Percentiles rank a stretch among this genome's conserved stretches.
Evolutionary conservation across 371 early-diverging fungal species (phyloP).

Genomic region (Smittium culicis): DNA sequence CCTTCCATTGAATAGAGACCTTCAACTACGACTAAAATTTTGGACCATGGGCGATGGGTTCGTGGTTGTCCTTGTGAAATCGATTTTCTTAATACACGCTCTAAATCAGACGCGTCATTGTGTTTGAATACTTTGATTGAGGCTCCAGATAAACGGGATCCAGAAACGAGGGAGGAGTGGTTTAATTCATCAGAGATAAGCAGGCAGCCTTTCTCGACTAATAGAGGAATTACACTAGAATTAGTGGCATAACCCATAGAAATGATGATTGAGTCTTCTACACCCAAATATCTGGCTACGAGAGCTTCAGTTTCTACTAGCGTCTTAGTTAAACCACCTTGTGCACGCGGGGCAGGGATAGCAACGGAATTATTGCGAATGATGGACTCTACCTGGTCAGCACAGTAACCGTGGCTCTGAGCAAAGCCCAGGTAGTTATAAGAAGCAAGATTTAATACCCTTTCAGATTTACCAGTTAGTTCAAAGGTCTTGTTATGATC

Average conservation of each 20-base stretch:
- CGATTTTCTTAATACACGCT: constrained; percentile 69
- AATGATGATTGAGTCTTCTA: constrained; percentile 87
- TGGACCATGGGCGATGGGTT: constrained; percentile 98
- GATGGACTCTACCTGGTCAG: constrained; percentile 73
- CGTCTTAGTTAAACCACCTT: constrained; percentile 54
- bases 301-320: constrained; percentile 73
- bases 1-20: constrained; percentile 99
- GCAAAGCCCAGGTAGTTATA: constrained; percentile 99
- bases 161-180: constrained; percentile 94
- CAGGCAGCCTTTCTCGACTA: constrained; percentile 81
- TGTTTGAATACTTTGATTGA: constrained; percentile 94
- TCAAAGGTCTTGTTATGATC: constrained; percentile 79
- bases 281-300: constrained; percentile 91
- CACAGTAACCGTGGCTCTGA: constrained; percentile 76
- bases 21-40: constrained; percentile 96
- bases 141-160: constrained; percentile 90
- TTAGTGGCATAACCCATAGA: constrained; percentile 99
- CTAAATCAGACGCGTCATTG: constrained; percentile 73
- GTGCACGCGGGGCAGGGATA: constrained; percentile 51
- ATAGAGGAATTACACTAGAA: constrained; percentile 88
- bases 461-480: constrained; percentile 68
- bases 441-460: constrained; percentile 91
- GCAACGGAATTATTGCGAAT: constrained; percentile 49
- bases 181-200: constrained; percentile 97
- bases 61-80: constrained; percentile 98